Conservation (phyloP, 768 basidiomycete genomes). For the Zangia roseola region DNA sequence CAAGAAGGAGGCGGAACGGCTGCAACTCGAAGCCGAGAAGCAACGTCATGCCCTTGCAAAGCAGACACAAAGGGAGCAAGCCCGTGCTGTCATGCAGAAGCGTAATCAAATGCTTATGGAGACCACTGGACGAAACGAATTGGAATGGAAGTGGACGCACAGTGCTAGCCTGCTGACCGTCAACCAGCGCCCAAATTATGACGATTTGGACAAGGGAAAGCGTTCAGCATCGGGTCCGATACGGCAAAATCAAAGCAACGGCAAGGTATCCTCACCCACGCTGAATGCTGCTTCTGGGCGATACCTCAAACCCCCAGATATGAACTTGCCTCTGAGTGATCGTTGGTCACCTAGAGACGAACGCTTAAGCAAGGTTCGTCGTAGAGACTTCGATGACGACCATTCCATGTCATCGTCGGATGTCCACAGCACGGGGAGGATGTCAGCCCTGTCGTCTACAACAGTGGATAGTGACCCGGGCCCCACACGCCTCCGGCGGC, state of each 20-base stretch:
- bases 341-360: constrained; percentile 54
- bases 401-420: constrained; percentile 91
- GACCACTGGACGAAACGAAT: constrained; percentile 45
- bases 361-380: constrained; percentile 71
- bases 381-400: constrained; percentile 85
- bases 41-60: constrained; percentile 76
- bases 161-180: constrained; percentile 44
- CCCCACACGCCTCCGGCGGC: constrained; percentile 63
- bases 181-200: constrained; percentile 32
- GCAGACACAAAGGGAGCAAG: constrained; percentile 79
- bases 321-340: constrained; percentile 36
- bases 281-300: constrained; percentile 63
- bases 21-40: constrained; percentile 79
- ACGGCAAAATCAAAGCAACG: constrained; percentile 51
- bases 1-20: constrained; percentile 79
- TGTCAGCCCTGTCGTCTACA: constrained; percentile 78
- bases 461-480: constrained; percentile 89
- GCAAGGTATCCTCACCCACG: constrained; percentile 44
- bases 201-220: constrained; percentile 44
- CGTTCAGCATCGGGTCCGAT: constrained; percentile 61
- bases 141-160: constrained; percentile 58
- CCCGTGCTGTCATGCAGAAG: constrained; percentile 90
- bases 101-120: constrained; percentile 73
- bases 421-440: constrained; percentile 67
- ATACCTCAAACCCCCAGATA: constrained; percentile 42